Percentiles rank a stretch among this genome's conserved stretches.
Conservation (phyloP, 768 basidiomycete species). For the Agaricus subrufescens region DNA sequence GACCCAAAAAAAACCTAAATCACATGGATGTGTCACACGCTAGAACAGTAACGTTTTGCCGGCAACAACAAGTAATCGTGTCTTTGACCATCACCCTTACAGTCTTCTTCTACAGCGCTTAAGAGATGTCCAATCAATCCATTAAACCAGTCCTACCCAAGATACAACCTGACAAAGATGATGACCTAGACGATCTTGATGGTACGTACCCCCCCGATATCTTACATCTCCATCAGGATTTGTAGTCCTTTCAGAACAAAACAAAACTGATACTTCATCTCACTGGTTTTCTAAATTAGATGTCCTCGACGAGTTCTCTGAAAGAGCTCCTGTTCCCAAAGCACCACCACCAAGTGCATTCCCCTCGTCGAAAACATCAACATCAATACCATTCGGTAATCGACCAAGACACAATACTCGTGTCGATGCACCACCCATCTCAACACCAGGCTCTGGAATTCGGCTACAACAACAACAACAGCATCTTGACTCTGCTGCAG, state of each 20-base stretch:
- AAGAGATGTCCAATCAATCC: slow-evolving; percentile 4
- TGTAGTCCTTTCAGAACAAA: not conserved
- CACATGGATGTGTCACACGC: not conserved
- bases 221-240: not conserved
- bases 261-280: too few relatives aligned
- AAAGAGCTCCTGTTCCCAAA: slow-evolving; percentile 15
- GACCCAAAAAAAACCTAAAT: not conserved
- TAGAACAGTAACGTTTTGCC: not conserved
- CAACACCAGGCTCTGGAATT: slow-evolving; percentile 29
- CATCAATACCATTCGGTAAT: slow-evolving; percentile 19
- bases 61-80: not conserved
- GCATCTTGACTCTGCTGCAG: not conserved
- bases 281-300: slow-evolving; percentile 22
- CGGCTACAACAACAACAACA: slow-evolving; percentile 21
- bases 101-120: not conserved
- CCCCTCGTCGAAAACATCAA: slow-evolving; percentile 17
- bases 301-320: slow-evolving; percentile 41
- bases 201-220: slow-evolving; percentile 22
- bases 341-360: slow-evolving; percentile 30
- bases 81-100: not conserved
- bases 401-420: slow-evolving; percentile 47
- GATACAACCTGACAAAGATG: slow-evolving; percentile 27
- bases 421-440: slow-evolving; percentile 36
- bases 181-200: slow-evolving; percentile 70
- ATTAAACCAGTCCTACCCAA: slow-evolving; percentile 18